These are phyloP conservation scores for Hordeum pubiflorum DNA, from an alignment of 202 grass and related monocot species.

Conservation along the genomic window DNA sequence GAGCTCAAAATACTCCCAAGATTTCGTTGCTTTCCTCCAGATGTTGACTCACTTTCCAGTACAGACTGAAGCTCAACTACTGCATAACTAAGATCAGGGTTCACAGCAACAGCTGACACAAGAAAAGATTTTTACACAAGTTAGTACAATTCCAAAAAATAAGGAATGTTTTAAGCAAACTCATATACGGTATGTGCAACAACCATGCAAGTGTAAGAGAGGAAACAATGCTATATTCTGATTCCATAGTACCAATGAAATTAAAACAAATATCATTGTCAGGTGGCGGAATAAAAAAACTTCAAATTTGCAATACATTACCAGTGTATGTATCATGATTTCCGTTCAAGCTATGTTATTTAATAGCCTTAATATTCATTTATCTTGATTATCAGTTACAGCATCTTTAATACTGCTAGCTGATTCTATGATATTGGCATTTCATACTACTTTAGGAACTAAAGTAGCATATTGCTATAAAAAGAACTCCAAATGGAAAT, in stretches of 20 bases:
- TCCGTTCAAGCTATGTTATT: background rate
- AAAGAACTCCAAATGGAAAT: background rate
- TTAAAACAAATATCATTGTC: background rate
- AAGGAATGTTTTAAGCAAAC: background rate
- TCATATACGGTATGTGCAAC: background rate
- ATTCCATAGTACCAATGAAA: background rate
- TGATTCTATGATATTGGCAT: background rate
- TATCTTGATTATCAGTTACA: background rate
- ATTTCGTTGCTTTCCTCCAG: conserved; percentile 54
- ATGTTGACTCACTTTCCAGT: conserved; percentile 31
- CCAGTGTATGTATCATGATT: background rate
- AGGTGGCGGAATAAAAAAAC: background rate
- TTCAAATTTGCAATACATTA: background rate
- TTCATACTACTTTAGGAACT: background rate
- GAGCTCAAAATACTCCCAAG: conserved; percentile 56
- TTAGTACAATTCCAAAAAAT: conserved; percentile 13
- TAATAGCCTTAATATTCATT: background rate
- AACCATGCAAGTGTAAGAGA: background rate
- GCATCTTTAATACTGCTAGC: background rate
- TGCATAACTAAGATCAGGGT: conserved; percentile 65
- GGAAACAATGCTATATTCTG: background rate
- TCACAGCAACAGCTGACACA: conserved; percentile 88
- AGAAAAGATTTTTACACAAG: conserved; percentile 19
- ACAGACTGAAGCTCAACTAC: conserved; percentile 61
- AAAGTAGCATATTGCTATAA: background rate